Percentiles rank a stretch among this genome's conserved stretches.
Evolutionary conservation across 371 early-diverging fungal genomes (phyloP).

Genomic region (Mortierella sp.): DNA sequence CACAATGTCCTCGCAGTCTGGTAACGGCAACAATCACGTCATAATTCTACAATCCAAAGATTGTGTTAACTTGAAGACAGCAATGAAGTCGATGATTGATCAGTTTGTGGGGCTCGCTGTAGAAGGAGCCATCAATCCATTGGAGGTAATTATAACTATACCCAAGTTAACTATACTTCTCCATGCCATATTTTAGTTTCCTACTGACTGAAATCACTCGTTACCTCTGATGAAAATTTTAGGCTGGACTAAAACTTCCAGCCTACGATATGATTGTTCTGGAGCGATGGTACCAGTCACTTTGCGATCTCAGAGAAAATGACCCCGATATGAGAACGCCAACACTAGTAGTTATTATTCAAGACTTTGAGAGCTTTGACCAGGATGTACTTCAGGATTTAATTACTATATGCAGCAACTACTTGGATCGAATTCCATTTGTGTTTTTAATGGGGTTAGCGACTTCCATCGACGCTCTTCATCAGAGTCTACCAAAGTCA

Average conservation of each 20-base stretch:
- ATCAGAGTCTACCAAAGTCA: conserved; percentile 81
- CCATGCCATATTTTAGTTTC: too few species aligned
- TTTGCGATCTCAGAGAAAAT: conserved; percentile 13
- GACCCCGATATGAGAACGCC: not conserved
- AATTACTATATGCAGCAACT: conserved; percentile 81
- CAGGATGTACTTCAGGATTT: conserved; percentile 79
- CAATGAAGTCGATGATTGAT: conserved; percentile 73
- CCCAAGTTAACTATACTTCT: too few species aligned
- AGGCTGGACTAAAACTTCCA: conserved; percentile 50
- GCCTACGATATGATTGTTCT: conserved; percentile 75
- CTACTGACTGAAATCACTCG: not conserved
- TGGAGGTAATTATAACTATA: conserved; percentile 36
- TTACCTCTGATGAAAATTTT: not conserved
- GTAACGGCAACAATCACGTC: conserved; percentile 59
- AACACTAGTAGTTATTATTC: conserved; percentile 80
- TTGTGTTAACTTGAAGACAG: conserved; percentile 66
- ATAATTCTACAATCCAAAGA: conserved; percentile 77
- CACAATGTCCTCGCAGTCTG: not conserved
- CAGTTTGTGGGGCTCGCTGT: conserved; percentile 60
- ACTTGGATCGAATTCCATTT: conserved; percentile 78
- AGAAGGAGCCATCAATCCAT: conserved; percentile 36
- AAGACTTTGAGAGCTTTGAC: conserved; percentile 91
- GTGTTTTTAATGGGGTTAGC: conserved; percentile 88
- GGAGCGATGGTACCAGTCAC: conserved; percentile 73
- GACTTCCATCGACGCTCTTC: conserved; percentile 85